phyloP scores from a whole-genome alignment of 306 rosid species.

The Cicer bijugum region DNA sequence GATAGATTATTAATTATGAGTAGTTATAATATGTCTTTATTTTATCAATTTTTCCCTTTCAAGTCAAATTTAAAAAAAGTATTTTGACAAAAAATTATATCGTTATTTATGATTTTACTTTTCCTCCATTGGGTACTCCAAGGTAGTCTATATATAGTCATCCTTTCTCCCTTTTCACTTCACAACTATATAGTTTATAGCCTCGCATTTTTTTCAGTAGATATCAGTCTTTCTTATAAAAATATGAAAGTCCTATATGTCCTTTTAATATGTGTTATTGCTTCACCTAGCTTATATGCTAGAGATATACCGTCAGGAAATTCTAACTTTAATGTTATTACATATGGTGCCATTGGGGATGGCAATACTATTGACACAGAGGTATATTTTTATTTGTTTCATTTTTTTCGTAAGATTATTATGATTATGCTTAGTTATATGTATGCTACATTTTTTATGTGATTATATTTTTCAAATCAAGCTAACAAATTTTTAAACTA shows the following conservation, averaged over 20 bases:
- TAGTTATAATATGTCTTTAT: too few species aligned
- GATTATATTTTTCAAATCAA: neutral
- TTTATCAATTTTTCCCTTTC: too few species aligned
- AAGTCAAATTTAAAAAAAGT: too few species aligned
- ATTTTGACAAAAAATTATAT: too few species aligned
- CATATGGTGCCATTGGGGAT: slow-evolving; percentile 56
- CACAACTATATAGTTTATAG: too few species aligned
- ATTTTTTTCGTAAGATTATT: neutral
- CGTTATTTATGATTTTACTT: too few species aligned
- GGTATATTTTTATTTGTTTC: slow-evolving; percentile 32
- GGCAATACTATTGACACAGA: slow-evolving; percentile 52
- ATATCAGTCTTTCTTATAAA: neutral
- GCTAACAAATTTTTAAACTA: neutral
- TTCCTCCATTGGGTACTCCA: too few species aligned
- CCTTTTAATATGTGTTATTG: too few species aligned
- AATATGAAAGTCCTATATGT: neutral
- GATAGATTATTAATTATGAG: too few species aligned
- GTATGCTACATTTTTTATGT: neutral
- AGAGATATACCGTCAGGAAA: neutral
- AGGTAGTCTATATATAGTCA: too few species aligned
- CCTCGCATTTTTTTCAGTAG: too few species aligned
- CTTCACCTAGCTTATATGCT: slow-evolving; percentile 20
- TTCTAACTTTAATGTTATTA: slow-evolving; percentile 43
- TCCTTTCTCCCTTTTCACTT: too few species aligned
- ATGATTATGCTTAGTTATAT: neutral